A percentile compares a stretch with the other conserved stretches of the same genome.
Conservation (phyloP, 1,284 basidiomycete species). For the Rhodotorula mucilaginosa region DNA sequence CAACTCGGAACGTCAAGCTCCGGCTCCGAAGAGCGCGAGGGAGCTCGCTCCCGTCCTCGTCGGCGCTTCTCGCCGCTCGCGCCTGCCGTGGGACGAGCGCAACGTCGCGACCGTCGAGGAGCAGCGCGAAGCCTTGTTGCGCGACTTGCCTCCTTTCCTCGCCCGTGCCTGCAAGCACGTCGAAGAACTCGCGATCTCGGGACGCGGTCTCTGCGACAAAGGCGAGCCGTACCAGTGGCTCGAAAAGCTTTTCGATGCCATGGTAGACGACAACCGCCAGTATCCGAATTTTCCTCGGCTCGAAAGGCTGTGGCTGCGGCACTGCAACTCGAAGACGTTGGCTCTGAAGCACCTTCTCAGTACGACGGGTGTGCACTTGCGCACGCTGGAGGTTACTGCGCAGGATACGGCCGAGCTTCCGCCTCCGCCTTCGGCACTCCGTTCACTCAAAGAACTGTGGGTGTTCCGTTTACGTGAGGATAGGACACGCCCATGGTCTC, state of each 20-base stretch:
- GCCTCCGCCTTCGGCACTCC: neutral
- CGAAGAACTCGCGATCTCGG: neutral
- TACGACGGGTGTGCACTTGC: neutral
- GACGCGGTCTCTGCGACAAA: neutral
- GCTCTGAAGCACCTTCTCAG: conserved; percentile 1
- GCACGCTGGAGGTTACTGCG: neutral
- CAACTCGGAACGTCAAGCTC: neutral
- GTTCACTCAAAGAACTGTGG: neutral
- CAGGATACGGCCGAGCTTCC: neutral
- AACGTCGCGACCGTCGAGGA: neutral
- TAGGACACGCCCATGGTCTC: no score
- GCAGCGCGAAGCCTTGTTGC: neutral
- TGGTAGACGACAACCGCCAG: neutral
- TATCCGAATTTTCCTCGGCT: conserved; percentile 8
- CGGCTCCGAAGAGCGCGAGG: neutral
- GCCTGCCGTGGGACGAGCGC: no score
- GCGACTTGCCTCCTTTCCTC: neutral
- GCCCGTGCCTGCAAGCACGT: neutral
- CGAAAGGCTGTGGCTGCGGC: neutral
- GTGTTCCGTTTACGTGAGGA: neutral
- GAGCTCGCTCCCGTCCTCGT: conserved; percentile 1
- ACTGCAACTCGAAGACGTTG: neutral
- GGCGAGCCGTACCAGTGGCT: neutral
- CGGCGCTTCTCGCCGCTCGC: neutral
- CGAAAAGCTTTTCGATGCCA: neutral